Percentiles rank a stretch among this genome's conserved stretches.
Evolutionary conservation across 768 basidiomycete genomes (phyloP).

Genomic region (Tulasnella sp.): DNA sequence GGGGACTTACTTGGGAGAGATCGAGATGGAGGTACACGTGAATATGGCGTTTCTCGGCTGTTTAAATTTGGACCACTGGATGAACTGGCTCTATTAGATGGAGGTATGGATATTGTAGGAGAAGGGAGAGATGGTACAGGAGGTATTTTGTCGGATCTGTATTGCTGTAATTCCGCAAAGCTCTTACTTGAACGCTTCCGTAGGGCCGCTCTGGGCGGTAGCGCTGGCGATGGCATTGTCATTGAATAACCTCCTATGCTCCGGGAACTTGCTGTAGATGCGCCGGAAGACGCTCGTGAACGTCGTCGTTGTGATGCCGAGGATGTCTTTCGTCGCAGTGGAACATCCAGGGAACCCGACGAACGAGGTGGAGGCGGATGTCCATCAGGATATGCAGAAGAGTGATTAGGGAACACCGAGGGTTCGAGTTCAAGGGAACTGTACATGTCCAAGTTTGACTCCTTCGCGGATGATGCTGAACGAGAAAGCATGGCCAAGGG

Average conservation of each 20-base stretch:
- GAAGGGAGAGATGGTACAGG: not conserved
- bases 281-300: constrained; percentile 3
- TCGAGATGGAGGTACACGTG: not conserved
- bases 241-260: constrained; percentile 9
- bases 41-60: not conserved
- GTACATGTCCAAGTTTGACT: not conserved
- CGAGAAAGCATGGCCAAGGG: no score
- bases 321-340: constrained; percentile 2
- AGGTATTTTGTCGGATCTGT: constrained; percentile 4
- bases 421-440: not conserved
- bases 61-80: constrained; percentile 9
- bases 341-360: no score
- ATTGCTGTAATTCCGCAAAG: constrained; percentile 7
- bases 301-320: constrained; percentile 7
- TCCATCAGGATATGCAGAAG: not conserved
- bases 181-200: constrained; percentile 11
- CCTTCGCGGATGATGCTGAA: not conserved
- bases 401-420: not conserved
- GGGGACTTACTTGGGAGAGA: constrained; percentile 3
- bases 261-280: constrained; percentile 5
- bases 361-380: no score
- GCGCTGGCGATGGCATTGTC: not conserved
- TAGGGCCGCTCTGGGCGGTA: constrained; percentile 5
- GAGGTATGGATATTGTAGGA: not conserved
- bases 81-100: constrained; percentile 19